Evolutionary conservation across 345 rosid species (phyloP).

Genomic region (Geranium brycei): DNA sequence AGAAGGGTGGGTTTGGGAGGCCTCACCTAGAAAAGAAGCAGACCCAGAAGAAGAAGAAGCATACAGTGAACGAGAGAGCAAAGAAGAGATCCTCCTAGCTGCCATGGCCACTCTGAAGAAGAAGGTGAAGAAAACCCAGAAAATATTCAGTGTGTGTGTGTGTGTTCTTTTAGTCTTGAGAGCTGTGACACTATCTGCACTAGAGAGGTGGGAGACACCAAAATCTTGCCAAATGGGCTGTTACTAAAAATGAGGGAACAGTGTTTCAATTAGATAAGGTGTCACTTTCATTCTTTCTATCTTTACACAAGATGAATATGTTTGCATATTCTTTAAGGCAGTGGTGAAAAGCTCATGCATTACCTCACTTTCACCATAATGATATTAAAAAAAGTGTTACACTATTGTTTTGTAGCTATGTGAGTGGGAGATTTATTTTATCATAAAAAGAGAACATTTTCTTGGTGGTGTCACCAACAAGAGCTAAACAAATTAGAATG

Average conservation of each 20-base stretch:
- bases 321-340: not conserved
- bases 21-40: constrained; percentile 30
- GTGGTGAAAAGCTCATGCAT: not conserved
- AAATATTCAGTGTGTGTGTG: no score
- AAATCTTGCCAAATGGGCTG: not conserved
- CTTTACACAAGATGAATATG: not conserved
- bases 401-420: no score
- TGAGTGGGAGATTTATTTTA: no score
- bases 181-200: not conserved
- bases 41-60: constrained; percentile 24
- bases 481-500: no score
- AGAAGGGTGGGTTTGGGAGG: constrained; percentile 1
- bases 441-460: no score
- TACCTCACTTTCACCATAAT: no score
- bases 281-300: not conserved
- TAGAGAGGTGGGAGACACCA: not conserved
- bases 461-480: no score
- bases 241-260: not conserved
- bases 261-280: not conserved
- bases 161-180: not conserved
- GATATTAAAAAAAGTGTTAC: no score
- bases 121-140: not conserved
- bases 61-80: constrained; percentile 21
- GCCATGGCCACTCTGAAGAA: constrained; percentile 29
- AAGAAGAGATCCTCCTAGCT: constrained; percentile 27